Evolutionary conservation across 1,284 basidiomycete species (phyloP), one percentile per base, ranked within the genome.

Genomic region (Cryptococcus sp.): DNA sequence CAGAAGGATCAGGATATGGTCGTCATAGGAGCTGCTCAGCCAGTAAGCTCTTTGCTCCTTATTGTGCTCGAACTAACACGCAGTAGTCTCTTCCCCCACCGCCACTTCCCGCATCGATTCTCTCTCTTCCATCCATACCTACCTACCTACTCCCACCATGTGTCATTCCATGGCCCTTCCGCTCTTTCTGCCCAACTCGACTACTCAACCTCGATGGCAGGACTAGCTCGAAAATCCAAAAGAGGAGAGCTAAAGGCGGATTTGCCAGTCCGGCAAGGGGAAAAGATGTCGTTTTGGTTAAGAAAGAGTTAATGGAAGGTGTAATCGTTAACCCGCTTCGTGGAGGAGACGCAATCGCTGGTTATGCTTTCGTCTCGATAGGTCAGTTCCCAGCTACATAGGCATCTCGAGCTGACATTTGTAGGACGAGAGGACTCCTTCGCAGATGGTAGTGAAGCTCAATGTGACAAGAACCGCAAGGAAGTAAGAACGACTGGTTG

Each of bases 401-500:
- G n/a, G 4, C 33, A 2, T 50, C 13, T 30, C 6, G 41, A 36
- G 11, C 38, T 46, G 32, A 52, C 13, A 1, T 45, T 11, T 34
- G 6, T 57, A 73, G 72, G 72, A 11, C 63, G 72, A 49, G 73
- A 71, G 53, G 72, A 72, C 52, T 58, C 62, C 3, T 70, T 66
- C 44, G 51, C 46, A 11, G 68, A 71, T 0, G 52, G 45, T 7
- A 30, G 34, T 3, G 61, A 58, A 8, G 49, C 11, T 23, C 48
- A 52, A 5, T 58, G 57, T 34, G 52, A 57, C 43, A n/a, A 47
- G 52, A 57, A 63, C 49, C 60, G 59, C 4, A 56, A 55, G 38
- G 76, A 77, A 57, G 71, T 77, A 10, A 65, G 66, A 32, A 77
- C 76, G 31, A 76, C 74, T 0, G 76, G 76, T 36, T 77, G 74